phyloP scores from a whole-genome alignment of 1,139 yeast genomes.

The Debaryomyces nepalensis region DNA sequence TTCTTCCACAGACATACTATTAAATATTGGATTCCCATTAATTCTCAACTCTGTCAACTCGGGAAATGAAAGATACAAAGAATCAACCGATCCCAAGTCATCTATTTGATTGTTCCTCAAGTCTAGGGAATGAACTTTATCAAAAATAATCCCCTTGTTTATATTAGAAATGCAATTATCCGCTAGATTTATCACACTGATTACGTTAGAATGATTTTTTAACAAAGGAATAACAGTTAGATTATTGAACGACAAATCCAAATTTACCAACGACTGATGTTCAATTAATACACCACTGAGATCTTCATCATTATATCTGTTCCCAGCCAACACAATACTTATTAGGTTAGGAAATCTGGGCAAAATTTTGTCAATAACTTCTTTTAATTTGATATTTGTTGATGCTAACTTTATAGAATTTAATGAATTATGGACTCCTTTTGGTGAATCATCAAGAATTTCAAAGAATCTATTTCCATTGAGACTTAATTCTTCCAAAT shows the following conservation, averaged over 20 bases:
- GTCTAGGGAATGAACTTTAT: conserved; percentile 36
- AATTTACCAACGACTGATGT: conserved; percentile 21
- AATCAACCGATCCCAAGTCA: conserved; percentile 56
- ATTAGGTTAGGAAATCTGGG: conserved; percentile 47
- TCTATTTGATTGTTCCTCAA: conserved; percentile 51
- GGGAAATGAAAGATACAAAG: conserved; percentile 35
- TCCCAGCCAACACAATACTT: conserved; percentile 53
- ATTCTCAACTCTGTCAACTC: conserved; percentile 49
- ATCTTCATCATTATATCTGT: conserved; percentile 37
- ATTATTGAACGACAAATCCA: conserved; percentile 54
- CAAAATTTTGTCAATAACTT: conserved; percentile 32
- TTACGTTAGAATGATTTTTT: conserved; percentile 14
- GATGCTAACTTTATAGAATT: conserved; percentile 33
- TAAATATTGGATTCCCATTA: conserved; percentile 56
- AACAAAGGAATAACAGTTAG: conserved; percentile 38
- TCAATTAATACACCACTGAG: conserved; percentile 16
- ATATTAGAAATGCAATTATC: conserved; percentile 29
- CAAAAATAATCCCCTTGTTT: not conserved
- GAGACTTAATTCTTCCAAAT: conserved; percentile 51
- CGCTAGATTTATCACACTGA: conserved; percentile 25
- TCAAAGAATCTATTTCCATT: conserved; percentile 63
- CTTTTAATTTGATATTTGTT: conserved; percentile 30
- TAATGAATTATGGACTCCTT: conserved; percentile 29
- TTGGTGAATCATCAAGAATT: conserved; percentile 28
- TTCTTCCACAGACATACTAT: conserved; percentile 35